A percentile compares a stretch with the other conserved stretches of the same genome.
These are phyloP conservation scores for Brassica hybrid DNA, from an alignment of 441 rosid genomes.

Conservation along the genomic window DNA sequence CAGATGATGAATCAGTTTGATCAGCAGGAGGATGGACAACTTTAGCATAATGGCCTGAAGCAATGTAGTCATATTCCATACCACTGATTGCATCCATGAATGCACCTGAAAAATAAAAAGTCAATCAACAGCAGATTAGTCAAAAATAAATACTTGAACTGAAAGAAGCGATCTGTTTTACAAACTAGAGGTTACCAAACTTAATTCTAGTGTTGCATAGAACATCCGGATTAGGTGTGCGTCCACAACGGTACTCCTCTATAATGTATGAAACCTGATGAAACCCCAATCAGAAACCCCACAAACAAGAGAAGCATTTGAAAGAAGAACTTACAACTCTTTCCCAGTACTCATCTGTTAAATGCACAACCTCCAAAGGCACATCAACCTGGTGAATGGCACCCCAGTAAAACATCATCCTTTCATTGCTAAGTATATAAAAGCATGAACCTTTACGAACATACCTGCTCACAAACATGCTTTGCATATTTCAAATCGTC, in stretches of 20 bases:
- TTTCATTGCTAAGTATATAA: too few relatives aligned
- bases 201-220: conserved; percentile 91
- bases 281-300: conserved; percentile 18
- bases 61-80: conserved; percentile 75
- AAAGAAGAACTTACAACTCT: conserved; percentile 65
- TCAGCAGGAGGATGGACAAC: conserved; percentile 67
- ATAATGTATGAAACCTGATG: conserved; percentile 95
- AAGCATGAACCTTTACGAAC: too few relatives aligned
- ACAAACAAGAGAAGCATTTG: background rate
- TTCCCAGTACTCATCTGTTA: conserved; percentile 92
- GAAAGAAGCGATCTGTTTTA: conserved; percentile 14
- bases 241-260: conserved; percentile 84
- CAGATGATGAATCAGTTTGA: too few relatives aligned
- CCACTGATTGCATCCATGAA: conserved; percentile 81
- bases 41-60: conserved; percentile 92
- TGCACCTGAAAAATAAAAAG: conserved; percentile 69
- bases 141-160: background rate
- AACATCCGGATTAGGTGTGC: conserved; percentile 94
- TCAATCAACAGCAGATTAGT: background rate
- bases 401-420: conserved; percentile 19
- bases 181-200: conserved; percentile 71
- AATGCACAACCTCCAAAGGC: conserved; percentile 88
- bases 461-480: conserved; percentile 64
- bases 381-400: conserved; percentile 78
- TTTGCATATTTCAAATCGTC: conserved; percentile 86